Conservation (phyloP, 257 asterid genomes). For the Penstemon barbatus region DNA sequence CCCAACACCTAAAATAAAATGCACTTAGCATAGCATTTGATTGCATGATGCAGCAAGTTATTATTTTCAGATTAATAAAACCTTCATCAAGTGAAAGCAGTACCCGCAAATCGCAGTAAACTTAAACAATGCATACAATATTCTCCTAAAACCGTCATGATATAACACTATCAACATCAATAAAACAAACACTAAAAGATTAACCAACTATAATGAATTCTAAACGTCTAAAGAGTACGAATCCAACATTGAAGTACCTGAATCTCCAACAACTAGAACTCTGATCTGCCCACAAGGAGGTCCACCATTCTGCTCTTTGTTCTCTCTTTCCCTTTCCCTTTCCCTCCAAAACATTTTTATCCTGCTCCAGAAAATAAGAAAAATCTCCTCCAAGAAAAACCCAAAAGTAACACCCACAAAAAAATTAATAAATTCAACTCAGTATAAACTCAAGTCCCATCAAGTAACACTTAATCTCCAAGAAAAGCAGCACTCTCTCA, state of each 20-base stretch:
- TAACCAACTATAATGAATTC: not conserved
- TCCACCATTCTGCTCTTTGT: constrained; percentile 70
- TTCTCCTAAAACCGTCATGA: constrained; percentile 2
- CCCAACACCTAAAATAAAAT: constrained; percentile 68
- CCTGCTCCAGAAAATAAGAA: constrained; percentile 17
- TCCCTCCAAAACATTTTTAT: constrained; percentile 86
- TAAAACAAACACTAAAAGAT: constrained; percentile 7
- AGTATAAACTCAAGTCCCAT: constrained; percentile 28
- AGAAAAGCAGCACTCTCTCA: constrained; percentile 6
- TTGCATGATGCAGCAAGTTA: not conserved
- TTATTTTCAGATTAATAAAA: too few species aligned
- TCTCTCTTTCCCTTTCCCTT: constrained; percentile 67
- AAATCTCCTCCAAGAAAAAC: constrained; percentile 6
- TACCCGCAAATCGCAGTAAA: not conserved
- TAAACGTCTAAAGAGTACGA: not conserved
- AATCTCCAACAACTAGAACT: constrained; percentile 89
- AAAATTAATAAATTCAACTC: constrained; percentile 18
- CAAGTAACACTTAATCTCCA: constrained; percentile 18
- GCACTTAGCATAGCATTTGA: constrained; percentile 20
- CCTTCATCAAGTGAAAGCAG: constrained; percentile 4
- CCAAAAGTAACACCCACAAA: not conserved
- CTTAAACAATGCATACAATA: not conserved
- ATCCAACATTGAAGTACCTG: constrained; percentile 51
- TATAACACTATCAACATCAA: not conserved
- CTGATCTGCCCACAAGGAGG: constrained; percentile 96